Conservation (phyloP, 352 stramenopile genomes). For the Phytopythium litorale region DNA sequence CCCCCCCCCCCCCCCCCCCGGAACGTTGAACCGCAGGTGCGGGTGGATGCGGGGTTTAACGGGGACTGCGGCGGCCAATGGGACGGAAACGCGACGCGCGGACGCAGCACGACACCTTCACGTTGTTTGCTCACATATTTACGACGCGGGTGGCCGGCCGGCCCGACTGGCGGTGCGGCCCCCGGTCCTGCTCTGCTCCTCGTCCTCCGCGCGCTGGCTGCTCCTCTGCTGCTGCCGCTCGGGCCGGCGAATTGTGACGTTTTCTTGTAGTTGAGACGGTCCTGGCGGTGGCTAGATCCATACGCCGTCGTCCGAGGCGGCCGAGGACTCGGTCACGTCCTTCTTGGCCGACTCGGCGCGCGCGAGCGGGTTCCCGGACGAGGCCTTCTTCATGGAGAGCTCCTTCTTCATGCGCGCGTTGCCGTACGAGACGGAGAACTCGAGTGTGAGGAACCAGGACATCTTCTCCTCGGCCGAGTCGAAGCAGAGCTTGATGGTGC, state of each 20-base stretch:
- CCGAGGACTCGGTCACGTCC: constrained; percentile 10
- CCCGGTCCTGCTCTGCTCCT: too few relatives aligned
- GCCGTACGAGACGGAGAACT: constrained; percentile 70
- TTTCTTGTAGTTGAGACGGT: background rate
- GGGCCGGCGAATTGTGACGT: background rate
- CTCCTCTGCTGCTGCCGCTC: too few relatives aligned
- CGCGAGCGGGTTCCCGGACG: constrained; percentile 28
- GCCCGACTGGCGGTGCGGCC: too few relatives aligned
- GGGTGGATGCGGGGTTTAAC: too few relatives aligned
- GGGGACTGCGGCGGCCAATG: too few relatives aligned
- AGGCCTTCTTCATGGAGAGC: constrained; percentile 42
- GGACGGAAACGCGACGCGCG: too few relatives aligned
- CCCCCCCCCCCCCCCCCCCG: too few relatives aligned
- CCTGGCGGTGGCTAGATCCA: constrained; percentile 47
- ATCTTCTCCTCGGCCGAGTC: constrained; percentile 82
- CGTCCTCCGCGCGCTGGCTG: too few relatives aligned
- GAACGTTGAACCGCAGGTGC: too few relatives aligned
- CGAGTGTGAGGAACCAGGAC: constrained; percentile 77
- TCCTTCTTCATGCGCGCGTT: constrained; percentile 69
- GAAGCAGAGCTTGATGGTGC: constrained; percentile 76
- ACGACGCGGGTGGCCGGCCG: background rate
- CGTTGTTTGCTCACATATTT: constrained; percentile 6
- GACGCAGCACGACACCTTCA: background rate
- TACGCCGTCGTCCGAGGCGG: constrained; percentile 57
- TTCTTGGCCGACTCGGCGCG: constrained; percentile 38